These are phyloP conservation scores for Phytomonas sp. DNA, from an alignment of 208 protist species.

Conservation along the genomic window DNA sequence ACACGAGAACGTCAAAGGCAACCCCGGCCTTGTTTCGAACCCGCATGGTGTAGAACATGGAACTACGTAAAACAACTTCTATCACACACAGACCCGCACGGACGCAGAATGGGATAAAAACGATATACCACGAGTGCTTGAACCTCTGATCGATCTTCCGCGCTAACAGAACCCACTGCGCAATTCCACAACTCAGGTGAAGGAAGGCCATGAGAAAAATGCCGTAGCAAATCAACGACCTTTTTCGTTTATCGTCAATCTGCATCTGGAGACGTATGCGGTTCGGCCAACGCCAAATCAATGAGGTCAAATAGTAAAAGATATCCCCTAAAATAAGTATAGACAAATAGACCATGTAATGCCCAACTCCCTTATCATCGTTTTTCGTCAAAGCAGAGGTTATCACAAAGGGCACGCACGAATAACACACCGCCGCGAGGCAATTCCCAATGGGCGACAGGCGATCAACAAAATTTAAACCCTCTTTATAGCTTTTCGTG, in stretches of 20 bases:
- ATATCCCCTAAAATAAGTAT: slow-evolving; percentile 68
- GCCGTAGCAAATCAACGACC: slow-evolving; percentile 47
- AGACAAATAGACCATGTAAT: slow-evolving; percentile 48
- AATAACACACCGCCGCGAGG: slow-evolving; percentile 48
- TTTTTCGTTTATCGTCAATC: slow-evolving; percentile 46
- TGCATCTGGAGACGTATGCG: slow-evolving; percentile 64
- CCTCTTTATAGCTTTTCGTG: slow-evolving; percentile 39
- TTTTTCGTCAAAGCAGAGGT: slow-evolving; percentile 23
- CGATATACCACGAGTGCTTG: slow-evolving; percentile 61
- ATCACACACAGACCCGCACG: slow-evolving; percentile 53
- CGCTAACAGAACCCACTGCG: slow-evolving; percentile 73
- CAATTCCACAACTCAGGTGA: slow-evolving; percentile 51
- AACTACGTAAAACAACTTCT: slow-evolving; percentile 66
- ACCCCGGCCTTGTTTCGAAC: slow-evolving; percentile 47
- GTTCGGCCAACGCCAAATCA: slow-evolving; percentile 81
- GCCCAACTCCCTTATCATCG: slow-evolving; percentile 16
- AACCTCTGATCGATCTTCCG: slow-evolving; percentile 49
- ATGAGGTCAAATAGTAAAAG: slow-evolving; percentile 74
- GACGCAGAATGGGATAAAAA: slow-evolving; percentile 64
- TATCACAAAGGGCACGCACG: slow-evolving; percentile 53
- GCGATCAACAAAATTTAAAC: slow-evolving; percentile 47
- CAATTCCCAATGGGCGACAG: slow-evolving; percentile 74
- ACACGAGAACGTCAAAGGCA: slow-evolving; percentile 72
- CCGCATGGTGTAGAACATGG: slow-evolving; percentile 63
- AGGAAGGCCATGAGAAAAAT: slow-evolving; percentile 67